A percentile compares a stretch with the other conserved stretches of the same genome.
Conservation (phyloP, 139 green algal genomes). For the Marvania coccoides region DNA sequence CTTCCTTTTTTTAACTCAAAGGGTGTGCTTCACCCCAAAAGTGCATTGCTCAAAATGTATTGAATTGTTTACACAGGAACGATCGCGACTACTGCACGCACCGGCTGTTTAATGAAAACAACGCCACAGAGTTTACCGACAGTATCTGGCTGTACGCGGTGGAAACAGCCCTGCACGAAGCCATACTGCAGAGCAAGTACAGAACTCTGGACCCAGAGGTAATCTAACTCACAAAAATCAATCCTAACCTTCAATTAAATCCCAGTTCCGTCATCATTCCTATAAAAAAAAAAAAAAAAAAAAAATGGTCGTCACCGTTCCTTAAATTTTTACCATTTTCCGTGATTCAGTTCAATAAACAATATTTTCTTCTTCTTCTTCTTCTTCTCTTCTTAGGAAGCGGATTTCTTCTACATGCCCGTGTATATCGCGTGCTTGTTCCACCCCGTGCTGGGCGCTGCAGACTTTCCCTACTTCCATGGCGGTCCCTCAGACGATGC, state of each 20-base stretch:
- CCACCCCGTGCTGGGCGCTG: constrained; percentile 31
- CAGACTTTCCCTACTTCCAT: constrained; percentile 25
- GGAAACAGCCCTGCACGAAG: constrained; percentile 52
- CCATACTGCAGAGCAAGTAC: constrained; percentile 39
- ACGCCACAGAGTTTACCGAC: constrained; percentile 10
- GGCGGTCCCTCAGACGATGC: background rate
- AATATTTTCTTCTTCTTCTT: too few relatives aligned
- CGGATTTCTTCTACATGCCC: constrained; percentile 55
- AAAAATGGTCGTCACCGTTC: too few relatives aligned
- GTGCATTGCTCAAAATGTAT: too few relatives aligned
- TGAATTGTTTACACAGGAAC: too few relatives aligned
- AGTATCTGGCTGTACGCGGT: constrained; percentile 14
- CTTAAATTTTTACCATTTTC: too few relatives aligned
- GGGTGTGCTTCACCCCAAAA: too few relatives aligned
- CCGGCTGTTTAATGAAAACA: background rate
- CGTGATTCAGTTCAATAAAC: too few relatives aligned
- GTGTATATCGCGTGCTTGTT: constrained; percentile 39
- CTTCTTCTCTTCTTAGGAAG: constrained; percentile 41
- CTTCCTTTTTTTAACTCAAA: background rate
- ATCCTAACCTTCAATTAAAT: too few relatives aligned
- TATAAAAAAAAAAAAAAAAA: too few relatives aligned
- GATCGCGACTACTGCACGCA: constrained; percentile 1
- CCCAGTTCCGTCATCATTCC: too few relatives aligned
- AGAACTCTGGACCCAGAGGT: constrained; percentile 40
- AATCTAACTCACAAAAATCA: too few relatives aligned